These are phyloP conservation scores for Eucalyptus tenuipes DNA, from an alignment of 345 rosid species.

Conservation along the genomic window DNA sequence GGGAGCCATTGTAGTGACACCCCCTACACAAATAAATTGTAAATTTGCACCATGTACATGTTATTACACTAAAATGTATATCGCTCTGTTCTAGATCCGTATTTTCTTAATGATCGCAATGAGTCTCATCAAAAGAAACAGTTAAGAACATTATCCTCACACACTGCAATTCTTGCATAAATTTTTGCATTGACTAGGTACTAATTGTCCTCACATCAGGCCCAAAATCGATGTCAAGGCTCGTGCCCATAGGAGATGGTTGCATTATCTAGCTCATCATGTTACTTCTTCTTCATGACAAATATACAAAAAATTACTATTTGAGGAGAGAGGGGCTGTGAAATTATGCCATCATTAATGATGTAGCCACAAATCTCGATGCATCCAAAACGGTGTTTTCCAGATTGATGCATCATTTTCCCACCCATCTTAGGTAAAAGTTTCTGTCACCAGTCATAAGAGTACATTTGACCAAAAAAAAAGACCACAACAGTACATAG, in stretches of 20 bases:
- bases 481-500: too few relatives aligned
- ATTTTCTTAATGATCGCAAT: neutral
- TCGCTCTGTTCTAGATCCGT: neutral
- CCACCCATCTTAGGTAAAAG: too few relatives aligned
- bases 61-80: neutral
- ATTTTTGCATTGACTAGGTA: neutral
- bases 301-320: neutral
- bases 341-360: too few relatives aligned
- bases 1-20: slow-evolving; percentile 82
- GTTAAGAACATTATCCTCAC: neutral
- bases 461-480: neutral
- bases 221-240: neutral
- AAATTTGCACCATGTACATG: neutral
- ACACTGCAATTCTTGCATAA: neutral
- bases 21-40: slow-evolving; percentile 25
- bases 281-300: neutral
- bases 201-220: neutral
- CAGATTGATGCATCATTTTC: too few relatives aligned
- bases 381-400: too few relatives aligned
- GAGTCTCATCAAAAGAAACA: neutral
- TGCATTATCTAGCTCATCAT: neutral
- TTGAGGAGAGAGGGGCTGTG: too few relatives aligned
- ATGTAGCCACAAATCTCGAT: too few relatives aligned
- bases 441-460: too few relatives aligned
- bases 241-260: neutral